Evolutionary conservation across 306 rosid genomes (phyloP).

Genomic region (Prinsepia uniflora): DNA sequence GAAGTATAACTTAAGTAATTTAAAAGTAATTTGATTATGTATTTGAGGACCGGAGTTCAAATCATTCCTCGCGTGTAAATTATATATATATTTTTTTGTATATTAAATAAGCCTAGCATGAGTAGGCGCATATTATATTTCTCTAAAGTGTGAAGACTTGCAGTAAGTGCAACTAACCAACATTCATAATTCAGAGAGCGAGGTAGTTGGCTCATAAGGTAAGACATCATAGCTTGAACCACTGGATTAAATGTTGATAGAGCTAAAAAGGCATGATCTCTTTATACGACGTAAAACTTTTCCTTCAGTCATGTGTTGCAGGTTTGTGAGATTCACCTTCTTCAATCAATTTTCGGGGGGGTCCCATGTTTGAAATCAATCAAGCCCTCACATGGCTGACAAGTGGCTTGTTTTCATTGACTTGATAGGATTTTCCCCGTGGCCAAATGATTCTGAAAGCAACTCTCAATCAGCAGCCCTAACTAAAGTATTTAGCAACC

Average conservation of each 20-base stretch:
- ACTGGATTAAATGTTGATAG: slow-evolving; percentile 8
- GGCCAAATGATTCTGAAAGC: neutral
- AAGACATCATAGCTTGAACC: neutral
- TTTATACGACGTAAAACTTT: neutral
- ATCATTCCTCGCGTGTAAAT: too few relatives aligned
- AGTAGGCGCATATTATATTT: too few relatives aligned
- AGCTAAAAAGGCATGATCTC: neutral
- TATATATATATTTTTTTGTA: too few relatives aligned
- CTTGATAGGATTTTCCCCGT: neutral
- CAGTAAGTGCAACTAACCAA: neutral
- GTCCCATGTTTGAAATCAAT: slow-evolving; percentile 16
- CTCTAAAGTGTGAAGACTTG: neutral
- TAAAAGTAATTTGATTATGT: too few relatives aligned
- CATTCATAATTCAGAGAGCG: slow-evolving; percentile 6
- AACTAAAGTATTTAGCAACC: neutral
- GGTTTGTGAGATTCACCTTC: neutral
- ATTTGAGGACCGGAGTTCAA: too few relatives aligned
- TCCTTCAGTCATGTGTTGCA: slow-evolving; percentile 15
- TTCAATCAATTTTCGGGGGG: slow-evolving; percentile 11
- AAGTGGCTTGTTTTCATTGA: slow-evolving; percentile 3
- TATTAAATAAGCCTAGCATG: too few relatives aligned
- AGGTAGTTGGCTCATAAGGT: slow-evolving; percentile 25
- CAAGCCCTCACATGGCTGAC: slow-evolving; percentile 3
- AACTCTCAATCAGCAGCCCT: neutral
- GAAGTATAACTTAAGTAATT: too few relatives aligned